These are phyloP conservation scores for Neofusicoccum laricinum DNA, from an alignment of 2,329 filamentous ascomycete species.

Conservation along the genomic window DNA sequence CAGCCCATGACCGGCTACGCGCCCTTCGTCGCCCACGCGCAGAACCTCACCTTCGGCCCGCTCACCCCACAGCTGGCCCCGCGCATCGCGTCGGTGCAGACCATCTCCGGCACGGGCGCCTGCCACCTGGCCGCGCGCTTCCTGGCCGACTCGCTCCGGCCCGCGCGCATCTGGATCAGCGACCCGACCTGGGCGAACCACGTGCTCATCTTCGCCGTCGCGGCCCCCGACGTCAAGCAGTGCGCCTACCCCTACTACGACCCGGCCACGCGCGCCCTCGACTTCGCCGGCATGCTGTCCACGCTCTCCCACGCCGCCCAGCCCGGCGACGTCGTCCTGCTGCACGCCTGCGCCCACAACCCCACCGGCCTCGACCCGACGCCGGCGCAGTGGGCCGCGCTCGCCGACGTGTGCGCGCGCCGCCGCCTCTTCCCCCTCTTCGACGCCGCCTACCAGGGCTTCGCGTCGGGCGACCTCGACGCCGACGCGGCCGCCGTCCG, in stretches of 20 bases:
- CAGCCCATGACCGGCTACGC: constrained; percentile 24
- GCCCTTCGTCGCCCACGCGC: constrained; percentile 24
- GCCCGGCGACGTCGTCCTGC: constrained; percentile 32
- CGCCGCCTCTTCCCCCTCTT: constrained; percentile 35
- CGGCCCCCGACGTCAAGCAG: constrained; percentile 20
- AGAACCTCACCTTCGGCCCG: constrained; percentile 27
- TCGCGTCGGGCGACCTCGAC: constrained; percentile 34
- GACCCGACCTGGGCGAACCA: constrained; percentile 36
- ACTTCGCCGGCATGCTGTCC: constrained; percentile 31
- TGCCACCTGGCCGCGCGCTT: constrained; percentile 31
- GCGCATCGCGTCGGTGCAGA: constrained; percentile 32
- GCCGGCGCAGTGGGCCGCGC: constrained; percentile 32
- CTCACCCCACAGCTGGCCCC: background rate
- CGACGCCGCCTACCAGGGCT: constrained; percentile 41
- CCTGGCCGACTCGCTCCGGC: constrained; percentile 22
- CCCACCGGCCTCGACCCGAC: constrained; percentile 38
- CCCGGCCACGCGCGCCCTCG: constrained; percentile 21
- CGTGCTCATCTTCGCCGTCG: constrained; percentile 28
- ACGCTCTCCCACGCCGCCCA: constrained; percentile 25
- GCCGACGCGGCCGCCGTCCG: constrained; percentile 36
- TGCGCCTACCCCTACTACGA: constrained; percentile 30
- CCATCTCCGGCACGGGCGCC: constrained; percentile 38
- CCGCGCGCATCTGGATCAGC: constrained; percentile 31
- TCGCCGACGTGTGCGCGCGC: constrained; percentile 31
- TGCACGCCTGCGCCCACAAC: constrained; percentile 40